Conservation (phyloP, 352 stramenopile genomes). For the Phytophthora ramorum region DNA sequence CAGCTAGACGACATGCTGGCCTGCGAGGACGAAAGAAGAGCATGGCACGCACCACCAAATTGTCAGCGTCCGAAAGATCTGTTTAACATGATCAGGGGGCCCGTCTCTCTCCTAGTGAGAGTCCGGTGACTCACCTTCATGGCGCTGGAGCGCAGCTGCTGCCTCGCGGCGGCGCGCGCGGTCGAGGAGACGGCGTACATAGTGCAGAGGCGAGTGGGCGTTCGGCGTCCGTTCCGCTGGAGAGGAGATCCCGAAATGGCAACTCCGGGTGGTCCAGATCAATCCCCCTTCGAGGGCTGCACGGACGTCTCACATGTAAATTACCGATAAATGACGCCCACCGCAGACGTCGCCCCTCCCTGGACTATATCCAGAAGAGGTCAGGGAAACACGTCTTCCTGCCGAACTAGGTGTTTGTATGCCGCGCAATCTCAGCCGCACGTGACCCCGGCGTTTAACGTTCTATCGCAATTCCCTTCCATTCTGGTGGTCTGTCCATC, state of each 20-base stretch:
- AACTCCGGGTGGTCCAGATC: slow-evolving; percentile 28
- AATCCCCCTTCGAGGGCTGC: slow-evolving; percentile 9
- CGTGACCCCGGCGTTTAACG: slow-evolving; percentile 24
- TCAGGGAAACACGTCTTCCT: slow-evolving; percentile 15
- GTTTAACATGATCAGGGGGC: slow-evolving; percentile 16
- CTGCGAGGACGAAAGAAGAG: slow-evolving; percentile 23
- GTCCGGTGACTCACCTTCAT: slow-evolving; percentile 49
- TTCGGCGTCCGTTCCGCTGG: slow-evolving; percentile 42
- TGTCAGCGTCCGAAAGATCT: slow-evolving; percentile 24
- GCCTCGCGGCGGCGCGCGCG: slow-evolving; percentile 63
- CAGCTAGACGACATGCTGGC: slow-evolving; percentile 80
- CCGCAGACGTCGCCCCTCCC: slow-evolving; percentile 29
- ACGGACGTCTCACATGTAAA: slow-evolving; percentile 18
- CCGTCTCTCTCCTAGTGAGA: not conserved
- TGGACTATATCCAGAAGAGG: not conserved
- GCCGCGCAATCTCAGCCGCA: slow-evolving; percentile 38
- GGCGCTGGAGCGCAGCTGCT: slow-evolving; percentile 73
- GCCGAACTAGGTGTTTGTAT: slow-evolving; percentile 11
- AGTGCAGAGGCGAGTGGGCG: slow-evolving; percentile 15
- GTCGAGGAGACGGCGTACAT: slow-evolving; percentile 74
- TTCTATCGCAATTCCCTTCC: slow-evolving; percentile 2
- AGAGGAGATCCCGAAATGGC: slow-evolving; percentile 86
- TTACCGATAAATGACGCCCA: slow-evolving; percentile 37
- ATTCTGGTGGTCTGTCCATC: slow-evolving; percentile 43
- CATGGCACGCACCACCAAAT: slow-evolving; percentile 16